phyloP scores from a whole-genome alignment of 192 early-diverging fungal species.

The Thoreauomyces humboldtii region DNA sequence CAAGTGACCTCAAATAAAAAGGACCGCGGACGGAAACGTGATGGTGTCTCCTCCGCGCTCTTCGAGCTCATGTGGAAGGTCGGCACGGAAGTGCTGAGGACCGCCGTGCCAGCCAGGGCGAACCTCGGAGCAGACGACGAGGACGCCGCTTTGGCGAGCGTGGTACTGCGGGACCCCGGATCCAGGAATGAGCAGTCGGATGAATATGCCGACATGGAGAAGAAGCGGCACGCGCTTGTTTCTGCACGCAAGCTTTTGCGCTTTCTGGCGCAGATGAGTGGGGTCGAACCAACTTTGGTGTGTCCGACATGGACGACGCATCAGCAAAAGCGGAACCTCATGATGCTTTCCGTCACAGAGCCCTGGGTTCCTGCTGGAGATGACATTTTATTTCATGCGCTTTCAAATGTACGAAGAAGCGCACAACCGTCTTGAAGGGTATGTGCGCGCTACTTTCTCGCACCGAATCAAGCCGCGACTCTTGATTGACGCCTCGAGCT shows the following conservation, averaged over 20 bases:
- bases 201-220: neutral
- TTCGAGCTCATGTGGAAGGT: conserved; percentile 18
- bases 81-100: conserved; percentile 17
- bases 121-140: conserved; percentile 13
- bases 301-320: neutral
- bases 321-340: neutral
- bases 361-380: conserved; percentile 10
- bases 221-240: neutral
- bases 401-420: conserved; percentile 25
- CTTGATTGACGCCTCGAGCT: too few species aligned
- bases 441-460: neutral
- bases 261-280: conserved; percentile 24
- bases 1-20: neutral
- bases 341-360: neutral
- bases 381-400: conserved; percentile 23
- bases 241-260: conserved; percentile 3
- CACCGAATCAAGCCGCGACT: too few species aligned
- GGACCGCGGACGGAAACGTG: neutral
- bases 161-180: neutral
- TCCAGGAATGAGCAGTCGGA: neutral
- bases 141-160: neutral
- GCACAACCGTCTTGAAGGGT: conserved; percentile 21
- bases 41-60: neutral
- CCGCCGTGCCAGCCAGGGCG: conserved; percentile 11
- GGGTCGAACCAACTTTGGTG: conserved; percentile 5